Base-by-base conservation (phyloP, 371 early-diverging fungal species). In the Saksenaea oblongispora region DNA sequence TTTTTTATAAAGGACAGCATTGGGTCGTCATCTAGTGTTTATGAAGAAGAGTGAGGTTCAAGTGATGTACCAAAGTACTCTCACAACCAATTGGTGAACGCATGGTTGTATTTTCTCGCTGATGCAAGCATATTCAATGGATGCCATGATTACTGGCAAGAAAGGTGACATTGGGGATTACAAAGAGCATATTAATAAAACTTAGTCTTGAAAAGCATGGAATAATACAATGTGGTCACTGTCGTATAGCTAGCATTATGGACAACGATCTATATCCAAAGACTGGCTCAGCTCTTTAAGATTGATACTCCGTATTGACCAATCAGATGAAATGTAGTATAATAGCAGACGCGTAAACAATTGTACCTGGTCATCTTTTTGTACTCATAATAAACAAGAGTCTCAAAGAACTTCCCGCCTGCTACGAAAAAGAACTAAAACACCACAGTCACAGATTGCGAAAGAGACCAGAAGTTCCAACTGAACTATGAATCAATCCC, bases 31-130 rank as follows among this genome's bases (percentile, higher is more conserved):
- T 5, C 42, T 42, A 42, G 42, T 42, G 42, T 3, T 42, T 9
- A 42, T 42, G 42, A 42, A 42, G 13, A 42, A 42, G 9, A 42
- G 42, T 17, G 42, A 42, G 42, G 42, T 42, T 42, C n/a, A 42
- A 42, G 42, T 42, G 42, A 42, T 42, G 42, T 42, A 42, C 42
- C 42, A 42, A 42, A 42, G 10, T 42, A 42, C 42, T 42, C 42
- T 42, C 42, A 42, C 42, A 42, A n/a, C 42, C 7, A 42, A 13
- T 42, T 42, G 42, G 42, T 42, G n/a, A 42, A 42, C 42, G 13
- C 42, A 42, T 42, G 42, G 42, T 42, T 42, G n/a, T 10, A 42
- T 42, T 42, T 42, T 15, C 5, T 42, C n/a, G 5, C 42, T 42
- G 42, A 15, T 42, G 42, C 42, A 15, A 42, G 42, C 42, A 42